Base-by-base conservation (phyloP, 2,329 filamentous ascomycete species). In the Arthroderma sp. region DNA sequence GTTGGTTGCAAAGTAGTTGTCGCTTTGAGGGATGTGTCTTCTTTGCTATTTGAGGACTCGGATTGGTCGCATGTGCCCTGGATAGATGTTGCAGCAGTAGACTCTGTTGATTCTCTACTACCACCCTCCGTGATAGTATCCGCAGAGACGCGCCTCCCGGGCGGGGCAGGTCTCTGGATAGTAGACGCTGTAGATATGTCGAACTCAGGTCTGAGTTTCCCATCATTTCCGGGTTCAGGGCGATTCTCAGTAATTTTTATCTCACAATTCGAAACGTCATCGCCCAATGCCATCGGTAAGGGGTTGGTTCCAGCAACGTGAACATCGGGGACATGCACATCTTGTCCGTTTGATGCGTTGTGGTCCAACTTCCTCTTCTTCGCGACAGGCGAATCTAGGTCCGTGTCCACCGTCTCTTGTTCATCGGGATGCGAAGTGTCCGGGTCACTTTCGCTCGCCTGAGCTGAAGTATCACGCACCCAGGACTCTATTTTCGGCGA, bases 11-110 rank as follows among this genome's bases (percentile, higher is more conserved):
- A 7, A 27, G 15, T 27, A 15, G 28, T 31, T 30, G 33, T 8
- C 5, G 27, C 33, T 5, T 36, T 27, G 32, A 6, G 30, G 29
- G 1, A 31, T 37, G 32, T 8, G 7, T 22, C 40, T 36, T 11
- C 22, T 7, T 6, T 9, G 36, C 40, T 39, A 33, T 32, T 9
- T 15, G 10, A 36, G 28, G 22, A 15, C 36, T 40, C 39, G 41
- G 43, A 4, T 15, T 42, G 31, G 5, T 34, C 5, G 31, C n/a
- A 43, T n/a, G 36, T 42, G 9, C 60, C 61, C 37, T 52, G 59
- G 8, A 63, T 51, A 3, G 64, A 66, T 9, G 64, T 66, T n/a
- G 56, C 54, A 1, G 58, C 46, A 7, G 60, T 66, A 6, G 63
- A 66, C 29, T 54, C 53, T 4, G 59, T 60, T 29, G 61, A 60